These are phyloP conservation scores for Pseudognaphalium luteoalbum DNA, from an alignment of 129 eudicot species.

Conservation along the genomic window DNA sequence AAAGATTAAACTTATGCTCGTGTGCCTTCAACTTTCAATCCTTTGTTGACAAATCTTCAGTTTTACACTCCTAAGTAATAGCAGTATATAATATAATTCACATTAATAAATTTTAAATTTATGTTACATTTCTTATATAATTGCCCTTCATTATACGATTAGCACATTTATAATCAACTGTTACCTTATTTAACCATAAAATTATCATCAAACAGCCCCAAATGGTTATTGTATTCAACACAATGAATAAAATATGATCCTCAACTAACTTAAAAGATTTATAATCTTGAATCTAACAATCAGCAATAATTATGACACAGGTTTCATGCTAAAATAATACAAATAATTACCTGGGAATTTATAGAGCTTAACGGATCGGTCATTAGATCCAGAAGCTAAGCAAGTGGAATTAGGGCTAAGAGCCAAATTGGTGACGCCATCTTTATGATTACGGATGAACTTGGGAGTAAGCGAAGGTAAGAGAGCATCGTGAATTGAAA, in stretches of 20 bases:
- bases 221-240: background rate
- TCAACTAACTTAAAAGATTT: no score
- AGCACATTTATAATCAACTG: background rate
- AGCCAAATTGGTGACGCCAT: constrained; percentile 82
- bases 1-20: background rate
- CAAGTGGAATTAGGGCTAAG: constrained; percentile 92
- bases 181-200: background rate
- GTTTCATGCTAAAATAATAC: background rate
- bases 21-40: background rate
- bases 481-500: constrained; percentile 66
- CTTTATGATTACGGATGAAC: constrained; percentile 68
- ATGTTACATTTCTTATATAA: background rate
- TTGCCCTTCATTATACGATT: background rate
- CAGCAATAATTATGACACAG: background rate
- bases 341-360: constrained; percentile 70
- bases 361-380: constrained; percentile 84
- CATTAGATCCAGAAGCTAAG: constrained; percentile 87
- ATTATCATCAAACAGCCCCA: background rate
- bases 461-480: constrained; percentile 46
- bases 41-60: background rate
- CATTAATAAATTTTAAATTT: background rate
- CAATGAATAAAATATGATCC: background rate
- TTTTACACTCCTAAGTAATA: no score
- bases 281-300: background rate
- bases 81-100: background rate